Evolutionary conservation across 306 rosid genomes (phyloP).

Genomic region (Sophora flavescens): DNA sequence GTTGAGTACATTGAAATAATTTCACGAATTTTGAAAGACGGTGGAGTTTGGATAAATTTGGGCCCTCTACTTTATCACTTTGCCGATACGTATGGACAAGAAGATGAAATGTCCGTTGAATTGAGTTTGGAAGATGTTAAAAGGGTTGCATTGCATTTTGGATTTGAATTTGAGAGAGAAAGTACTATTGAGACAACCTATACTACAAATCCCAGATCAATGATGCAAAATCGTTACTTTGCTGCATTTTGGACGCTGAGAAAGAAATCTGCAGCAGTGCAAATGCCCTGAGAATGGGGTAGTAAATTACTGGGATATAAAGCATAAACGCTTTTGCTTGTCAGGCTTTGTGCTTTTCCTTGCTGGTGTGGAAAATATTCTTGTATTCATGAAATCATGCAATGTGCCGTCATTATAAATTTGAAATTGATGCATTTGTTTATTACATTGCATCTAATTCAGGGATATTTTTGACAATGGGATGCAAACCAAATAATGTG

Average conservation of each 20-base stretch:
- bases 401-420: constrained; percentile 12
- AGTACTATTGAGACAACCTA: constrained; percentile 83
- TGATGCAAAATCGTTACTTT: constrained; percentile 93
- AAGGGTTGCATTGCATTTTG: constrained; percentile 78
- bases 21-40: constrained; percentile 84
- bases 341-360: background rate
- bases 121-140: constrained; percentile 95
- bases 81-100: constrained; percentile 89
- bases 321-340: constrained; percentile 13
- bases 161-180: constrained; percentile 88
- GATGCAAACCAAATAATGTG: constrained; percentile 2
- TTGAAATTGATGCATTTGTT: constrained; percentile 30
- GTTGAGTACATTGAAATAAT: constrained; percentile 91
- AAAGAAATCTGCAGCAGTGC: constrained; percentile 54
- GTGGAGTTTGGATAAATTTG: constrained; percentile 98
- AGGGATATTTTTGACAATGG: constrained; percentile 11
- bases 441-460: background rate
- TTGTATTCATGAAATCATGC: constrained; percentile 5
- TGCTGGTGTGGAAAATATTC: constrained; percentile 11
- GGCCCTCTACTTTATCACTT: constrained; percentile 97
- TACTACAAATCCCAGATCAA: constrained; percentile 82
- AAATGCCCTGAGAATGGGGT: constrained; percentile 43
- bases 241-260: constrained; percentile 96
- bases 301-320: constrained; percentile 5
- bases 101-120: constrained; percentile 95